Evolutionary conservation across 192 early-diverging fungal species (phyloP), one percentile per base, ranked within the genome.

Genomic region (Mortierella antarctica): DNA sequence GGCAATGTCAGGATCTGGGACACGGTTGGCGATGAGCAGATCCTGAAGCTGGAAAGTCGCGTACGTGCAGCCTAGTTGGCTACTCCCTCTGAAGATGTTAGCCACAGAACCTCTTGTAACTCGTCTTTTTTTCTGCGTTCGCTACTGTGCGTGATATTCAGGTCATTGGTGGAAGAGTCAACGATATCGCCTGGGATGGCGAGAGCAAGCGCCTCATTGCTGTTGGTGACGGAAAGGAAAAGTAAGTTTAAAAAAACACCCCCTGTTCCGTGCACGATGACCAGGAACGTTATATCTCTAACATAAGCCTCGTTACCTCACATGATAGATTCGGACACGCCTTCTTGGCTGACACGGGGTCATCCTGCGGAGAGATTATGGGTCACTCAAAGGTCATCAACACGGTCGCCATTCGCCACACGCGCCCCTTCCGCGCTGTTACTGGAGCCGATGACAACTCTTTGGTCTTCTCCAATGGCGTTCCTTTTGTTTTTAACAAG

Each of bases 1-100:
- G 98, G 98, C 48, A 96, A 95, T 79, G 91, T 99, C 53, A 90
- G 96, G 45, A 92, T 99, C 53, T 99, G 98, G 98, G 98, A 97
- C 72, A 89, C 94, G 17, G 83, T 92, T 6, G 88, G 91, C 67
- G 89, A 87, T 39, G 91, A 92, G 62, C 94, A 97, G 49, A 91
- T 94, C 42, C 75, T 97, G 63, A 98, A 97, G 80, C 89, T 89
- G 65, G 95, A 98, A 78, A 90, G 89, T 40, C 89, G 85, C 52
- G 88, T 93, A 20, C 87, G 94, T 72, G 69, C 83, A 23, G 94
- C 18, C 31, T 1, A 31, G 4, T 17, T 2, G 17, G 4, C 50
- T 31, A 31, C 31, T 31, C 31, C 31, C 31, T 31, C 31, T 31
- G 31, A 31, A 2, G 31, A 31, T 31, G 31, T 31, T 31, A 31